Conservation (phyloP, 1,284 basidiomycete species). For the Ceratobasidium sp. region DNA sequence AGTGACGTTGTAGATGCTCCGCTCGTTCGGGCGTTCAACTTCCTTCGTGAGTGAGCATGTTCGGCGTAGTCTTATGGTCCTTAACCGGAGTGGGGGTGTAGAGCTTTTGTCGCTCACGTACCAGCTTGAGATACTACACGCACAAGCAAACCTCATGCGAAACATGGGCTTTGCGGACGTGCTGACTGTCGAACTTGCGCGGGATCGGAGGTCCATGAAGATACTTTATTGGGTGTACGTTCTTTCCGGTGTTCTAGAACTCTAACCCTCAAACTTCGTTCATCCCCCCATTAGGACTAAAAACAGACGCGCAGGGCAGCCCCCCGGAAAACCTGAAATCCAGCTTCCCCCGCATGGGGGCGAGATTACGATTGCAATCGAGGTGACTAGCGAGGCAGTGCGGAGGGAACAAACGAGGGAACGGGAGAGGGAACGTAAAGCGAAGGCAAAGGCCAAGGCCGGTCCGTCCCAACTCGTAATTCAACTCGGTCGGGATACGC, state of each 20-base stretch:
- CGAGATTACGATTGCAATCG: constrained; percentile 62
- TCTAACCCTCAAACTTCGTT: constrained; percentile 58
- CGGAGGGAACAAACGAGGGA: constrained; percentile 11
- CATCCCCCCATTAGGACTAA: constrained; percentile 22
- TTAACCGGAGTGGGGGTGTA: too few species aligned
- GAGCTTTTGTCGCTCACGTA: constrained; percentile 88
- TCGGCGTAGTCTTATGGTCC: constrained; percentile 2
- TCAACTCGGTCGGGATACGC: not conserved
- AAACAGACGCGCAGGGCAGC: constrained; percentile 49
- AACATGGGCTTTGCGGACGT: constrained; percentile 82
- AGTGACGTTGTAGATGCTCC: constrained; percentile 72
- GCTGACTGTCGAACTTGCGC: constrained; percentile 69
- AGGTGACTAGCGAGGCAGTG: constrained; percentile 20
- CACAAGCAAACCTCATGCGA: constrained; percentile 77
- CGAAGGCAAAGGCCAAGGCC: not conserved
- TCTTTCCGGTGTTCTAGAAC: constrained; percentile 52
- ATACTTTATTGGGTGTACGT: constrained; percentile 81
- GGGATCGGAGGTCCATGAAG: constrained; percentile 70
- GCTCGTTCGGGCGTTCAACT: constrained; percentile 81
- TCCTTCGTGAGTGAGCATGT: constrained; percentile 69
- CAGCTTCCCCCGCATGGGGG: constrained; percentile 65
- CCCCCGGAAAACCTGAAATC: constrained; percentile 53
- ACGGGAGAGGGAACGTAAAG: constrained; percentile 4
- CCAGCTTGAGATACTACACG: constrained; percentile 83
- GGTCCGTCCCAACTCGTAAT: not conserved